Evolutionary conservation across 305 asterid species (phyloP), one percentile per base, ranked within the genome.

Genomic region (Plantago coronopus): DNA sequence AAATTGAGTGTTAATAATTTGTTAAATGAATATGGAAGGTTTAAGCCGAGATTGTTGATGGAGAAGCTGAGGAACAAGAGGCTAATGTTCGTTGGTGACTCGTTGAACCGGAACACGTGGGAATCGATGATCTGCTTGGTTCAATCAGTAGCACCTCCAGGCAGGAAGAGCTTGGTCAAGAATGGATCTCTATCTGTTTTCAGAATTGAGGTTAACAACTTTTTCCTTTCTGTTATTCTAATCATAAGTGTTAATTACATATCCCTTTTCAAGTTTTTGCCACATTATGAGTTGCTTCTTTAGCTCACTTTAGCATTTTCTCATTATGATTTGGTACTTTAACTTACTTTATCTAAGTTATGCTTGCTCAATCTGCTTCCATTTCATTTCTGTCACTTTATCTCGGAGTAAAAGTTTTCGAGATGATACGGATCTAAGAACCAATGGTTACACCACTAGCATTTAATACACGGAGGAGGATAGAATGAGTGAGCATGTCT

Each of bases 51-150:
- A 68, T 63, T 82, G 58, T 54, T 85, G 69, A 78, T 85, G 2
- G 87, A 85, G 73, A 85, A 80, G 63, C 65, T 85, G 74, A 78
- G 90, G 79, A 83, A 85, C 69, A 85, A 83, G 83, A 78, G 94
- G 59, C 45, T 85, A 64, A 85, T 85, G 94, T 85, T 83, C 48
- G 90, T 85, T 19, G 94, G 94, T 8, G 94, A 85, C 38, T 85
- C 94, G 0, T 67, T 85, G 72, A 85, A 85, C 48, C 78, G 94
- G 56, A 85, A 83, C 51, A 89, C 82, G 48, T 85, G 94, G 94
- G 89, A 85, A 54, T 85, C 94, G 0, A 85, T 85, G 94, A 75
- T 85, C 43, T 85, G 94, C 46, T 78, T 85, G 72, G 84, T 81
- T 54, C 95, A 86, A 59, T 84, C 95, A 0, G 78, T 48, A 0